Conservation (phyloP, 495 filamentous ascomycete genomes). For the Daldinia decipiens region DNA sequence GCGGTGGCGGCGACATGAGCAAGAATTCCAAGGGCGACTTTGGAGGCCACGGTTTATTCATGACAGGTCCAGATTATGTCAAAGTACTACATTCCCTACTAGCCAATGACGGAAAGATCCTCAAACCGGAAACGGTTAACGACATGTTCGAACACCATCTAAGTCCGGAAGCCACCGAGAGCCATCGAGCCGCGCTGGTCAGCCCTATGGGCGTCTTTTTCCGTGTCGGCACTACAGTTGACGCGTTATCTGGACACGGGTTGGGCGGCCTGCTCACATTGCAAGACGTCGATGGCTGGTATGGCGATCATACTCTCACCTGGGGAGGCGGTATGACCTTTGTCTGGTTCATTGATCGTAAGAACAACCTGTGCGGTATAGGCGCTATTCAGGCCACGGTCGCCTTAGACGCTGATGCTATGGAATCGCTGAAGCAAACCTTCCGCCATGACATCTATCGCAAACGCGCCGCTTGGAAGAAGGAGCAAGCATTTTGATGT, state of each 20-base stretch:
- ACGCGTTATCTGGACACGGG: not conserved
- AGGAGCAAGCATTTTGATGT: not conserved
- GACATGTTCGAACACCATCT: not conserved
- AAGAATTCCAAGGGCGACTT: not conserved
- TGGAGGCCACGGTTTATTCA: not conserved
- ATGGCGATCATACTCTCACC: not conserved
- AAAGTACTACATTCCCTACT: not conserved
- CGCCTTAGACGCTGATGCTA: not conserved
- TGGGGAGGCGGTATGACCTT: not conserved
- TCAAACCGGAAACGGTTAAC: not conserved
- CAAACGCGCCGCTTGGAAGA: not conserved
- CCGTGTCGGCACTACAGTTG: not conserved
- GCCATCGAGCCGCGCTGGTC: not conserved
- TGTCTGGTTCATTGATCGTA: not conserved
- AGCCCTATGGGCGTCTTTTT: not conserved
- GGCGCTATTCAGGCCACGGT: not conserved
- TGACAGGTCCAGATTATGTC: not conserved
- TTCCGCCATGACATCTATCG: conserved; percentile 1
- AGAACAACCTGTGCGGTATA: not conserved
- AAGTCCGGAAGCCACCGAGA: not conserved
- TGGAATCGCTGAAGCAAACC: not conserved
- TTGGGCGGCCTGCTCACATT: not conserved
- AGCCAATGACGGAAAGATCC: not conserved
- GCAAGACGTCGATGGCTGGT: not conserved
- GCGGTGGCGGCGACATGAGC: not conserved